These are phyloP conservation scores for Chalciporus chontae DNA, from an alignment of 768 basidiomycete genomes.

Conservation along the genomic window DNA sequence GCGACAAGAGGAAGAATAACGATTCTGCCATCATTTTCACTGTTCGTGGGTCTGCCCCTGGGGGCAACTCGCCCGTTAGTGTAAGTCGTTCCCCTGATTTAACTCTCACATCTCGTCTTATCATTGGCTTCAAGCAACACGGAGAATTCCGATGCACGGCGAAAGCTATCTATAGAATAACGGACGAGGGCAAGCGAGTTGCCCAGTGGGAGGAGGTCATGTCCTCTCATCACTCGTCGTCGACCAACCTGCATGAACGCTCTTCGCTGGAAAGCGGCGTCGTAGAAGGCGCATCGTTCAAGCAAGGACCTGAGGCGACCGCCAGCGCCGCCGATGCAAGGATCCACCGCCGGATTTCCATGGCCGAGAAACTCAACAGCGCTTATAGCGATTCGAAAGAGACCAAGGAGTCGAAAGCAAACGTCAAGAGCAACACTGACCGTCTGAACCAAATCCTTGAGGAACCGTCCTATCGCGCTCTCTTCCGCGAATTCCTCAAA, in stretches of 20 bases:
- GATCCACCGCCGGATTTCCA: slow-evolving; percentile 75
- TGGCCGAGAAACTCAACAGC: slow-evolving; percentile 67
- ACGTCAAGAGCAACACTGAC: slow-evolving; percentile 89
- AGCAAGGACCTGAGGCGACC: slow-evolving; percentile 23
- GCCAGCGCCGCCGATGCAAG: slow-evolving; percentile 48
- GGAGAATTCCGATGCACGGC: slow-evolving; percentile 97
- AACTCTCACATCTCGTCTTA: slow-evolving; percentile 1
- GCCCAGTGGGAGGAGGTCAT: slow-evolving; percentile 76
- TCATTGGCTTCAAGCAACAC: slow-evolving; percentile 56
- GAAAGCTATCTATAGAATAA: slow-evolving; percentile 92
- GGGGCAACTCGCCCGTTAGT: slow-evolving; percentile 70
- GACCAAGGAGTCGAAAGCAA: slow-evolving; percentile 40
- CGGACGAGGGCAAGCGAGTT: slow-evolving; percentile 82
- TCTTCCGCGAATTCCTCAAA: slow-evolving; percentile 94
- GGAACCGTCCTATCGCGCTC: slow-evolving; percentile 78
- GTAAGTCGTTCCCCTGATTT: slow-evolving; percentile 38
- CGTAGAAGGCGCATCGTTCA: slow-evolving; percentile 19
- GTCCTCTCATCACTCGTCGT: slow-evolving; percentile 61
- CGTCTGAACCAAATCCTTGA: slow-evolving; percentile 90
- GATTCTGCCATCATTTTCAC: slow-evolving; percentile 93
- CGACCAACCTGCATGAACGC: slow-evolving; percentile 59
- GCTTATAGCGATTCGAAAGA: slow-evolving; percentile 49
- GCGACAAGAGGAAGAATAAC: slow-evolving; percentile 87
- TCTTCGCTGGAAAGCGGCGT: slow-evolving; percentile 50
- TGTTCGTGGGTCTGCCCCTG: slow-evolving; percentile 75